Evolutionary conservation across 768 basidiomycete genomes (phyloP).

Genomic region (Tulasnella sp.): DNA sequence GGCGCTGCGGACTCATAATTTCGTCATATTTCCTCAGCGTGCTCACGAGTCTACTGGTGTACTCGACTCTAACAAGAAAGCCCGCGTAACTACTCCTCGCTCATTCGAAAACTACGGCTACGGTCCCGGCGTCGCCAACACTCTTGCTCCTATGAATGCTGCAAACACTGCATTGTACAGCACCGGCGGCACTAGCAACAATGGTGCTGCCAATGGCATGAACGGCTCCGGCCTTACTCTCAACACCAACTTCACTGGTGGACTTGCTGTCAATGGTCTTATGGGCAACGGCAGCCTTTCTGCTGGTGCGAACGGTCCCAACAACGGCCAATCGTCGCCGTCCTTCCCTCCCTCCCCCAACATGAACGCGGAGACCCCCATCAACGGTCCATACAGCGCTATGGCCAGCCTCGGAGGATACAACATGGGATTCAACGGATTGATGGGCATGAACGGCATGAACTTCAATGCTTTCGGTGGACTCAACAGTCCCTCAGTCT

Average conservation of each 20-base stretch:
- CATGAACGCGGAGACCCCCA: constrained; percentile 4
- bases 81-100: constrained; percentile 42
- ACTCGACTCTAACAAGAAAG: constrained; percentile 71
- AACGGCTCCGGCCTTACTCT: constrained; percentile 1
- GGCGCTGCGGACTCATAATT: neutral
- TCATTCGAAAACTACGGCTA: constrained; percentile 83
- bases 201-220: neutral
- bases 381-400: constrained; percentile 23
- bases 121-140: constrained; percentile 56
- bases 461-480: constrained; percentile 14
- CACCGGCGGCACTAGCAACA: neutral
- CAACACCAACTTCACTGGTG: neutral
- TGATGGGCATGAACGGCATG: constrained; percentile 26
- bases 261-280: neutral
- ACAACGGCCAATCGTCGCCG: neutral
- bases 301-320: neutral
- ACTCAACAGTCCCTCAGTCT: constrained; percentile 22
- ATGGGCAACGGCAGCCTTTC: constrained; percentile 4
- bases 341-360: constrained; percentile 26
- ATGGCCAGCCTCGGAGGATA: constrained; percentile 20
- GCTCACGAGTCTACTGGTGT: constrained; percentile 76
- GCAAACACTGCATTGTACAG: constrained; percentile 9
- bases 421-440: constrained; percentile 53
- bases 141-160: neutral
- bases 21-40: constrained; percentile 42